phyloP scores from a whole-genome alignment of 2,329 filamentous ascomycete species.

The Penicillium griseofulvum region DNA sequence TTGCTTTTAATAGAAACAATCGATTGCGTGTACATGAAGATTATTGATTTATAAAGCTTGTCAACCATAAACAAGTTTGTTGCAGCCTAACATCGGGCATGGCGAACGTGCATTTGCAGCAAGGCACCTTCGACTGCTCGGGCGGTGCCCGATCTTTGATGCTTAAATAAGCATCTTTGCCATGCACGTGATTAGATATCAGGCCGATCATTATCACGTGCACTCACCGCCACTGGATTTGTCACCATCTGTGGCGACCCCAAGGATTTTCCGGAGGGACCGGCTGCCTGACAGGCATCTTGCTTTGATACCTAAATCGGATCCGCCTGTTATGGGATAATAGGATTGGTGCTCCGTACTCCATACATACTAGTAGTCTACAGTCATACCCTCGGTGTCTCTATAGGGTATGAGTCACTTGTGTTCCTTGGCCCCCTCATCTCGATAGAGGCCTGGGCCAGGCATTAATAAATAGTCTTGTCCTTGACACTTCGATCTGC shows the following conservation, averaged over 20 bases:
- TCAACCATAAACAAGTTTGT: not conserved
- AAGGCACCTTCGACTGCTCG: slow-evolving; percentile 4
- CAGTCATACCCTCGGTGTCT: slow-evolving; percentile 1
- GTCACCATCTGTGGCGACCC: slow-evolving; percentile 1
- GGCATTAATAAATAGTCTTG: slow-evolving; percentile 1
- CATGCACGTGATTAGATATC: not conserved
- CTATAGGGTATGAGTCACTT: slow-evolving; percentile 7
- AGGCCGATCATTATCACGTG: not conserved
- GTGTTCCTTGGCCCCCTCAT: not conserved
- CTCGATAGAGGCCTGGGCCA: not conserved
- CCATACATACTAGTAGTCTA: not conserved
- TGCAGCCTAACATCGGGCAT: slow-evolving; percentile 9
- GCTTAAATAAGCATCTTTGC: not conserved
- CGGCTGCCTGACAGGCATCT: slow-evolving; percentile 8
- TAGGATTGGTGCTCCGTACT: not conserved
- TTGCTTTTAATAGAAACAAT: slow-evolving; percentile 5
- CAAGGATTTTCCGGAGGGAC: not conserved
- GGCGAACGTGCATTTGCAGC: slow-evolving; percentile 2
- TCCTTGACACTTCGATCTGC: slow-evolving; percentile 2
- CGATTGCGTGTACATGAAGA: not conserved
- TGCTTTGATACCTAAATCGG: slow-evolving; percentile 9
- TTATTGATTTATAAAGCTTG: not conserved
- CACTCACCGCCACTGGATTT: slow-evolving; percentile 8
- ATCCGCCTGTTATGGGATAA: not conserved
- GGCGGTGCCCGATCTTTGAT: not conserved